Conservation (phyloP, 2,329 filamentous ascomycete genomes). For the Alternaria ventricosa region DNA sequence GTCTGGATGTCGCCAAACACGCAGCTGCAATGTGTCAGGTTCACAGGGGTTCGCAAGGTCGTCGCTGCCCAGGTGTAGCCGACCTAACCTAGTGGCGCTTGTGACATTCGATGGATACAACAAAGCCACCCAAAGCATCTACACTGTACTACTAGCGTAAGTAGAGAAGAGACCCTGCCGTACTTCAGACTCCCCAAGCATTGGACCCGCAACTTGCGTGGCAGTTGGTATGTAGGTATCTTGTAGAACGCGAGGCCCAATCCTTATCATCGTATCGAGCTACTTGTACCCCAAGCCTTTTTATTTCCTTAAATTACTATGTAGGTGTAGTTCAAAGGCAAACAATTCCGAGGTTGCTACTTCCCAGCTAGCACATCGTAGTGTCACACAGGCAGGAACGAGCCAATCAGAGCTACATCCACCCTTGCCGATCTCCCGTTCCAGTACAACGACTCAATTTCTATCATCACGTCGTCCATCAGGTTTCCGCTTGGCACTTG, state of each 20-base stretch:
- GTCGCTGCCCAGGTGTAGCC: background rate
- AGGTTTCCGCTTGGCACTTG: background rate
- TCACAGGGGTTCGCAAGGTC: background rate
- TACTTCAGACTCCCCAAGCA: background rate
- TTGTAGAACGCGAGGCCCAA: background rate
- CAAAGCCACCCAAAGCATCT: background rate
- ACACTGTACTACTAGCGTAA: background rate
- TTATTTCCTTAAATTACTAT: background rate
- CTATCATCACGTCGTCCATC: background rate
- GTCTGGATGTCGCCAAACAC: too few species aligned
- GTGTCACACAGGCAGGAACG: background rate
- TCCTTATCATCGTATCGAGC: background rate
- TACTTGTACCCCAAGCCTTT: background rate
- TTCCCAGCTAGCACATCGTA: background rate
- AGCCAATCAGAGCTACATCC: constrained; percentile 2
- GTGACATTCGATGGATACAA: background rate
- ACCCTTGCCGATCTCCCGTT: constrained; percentile 6
- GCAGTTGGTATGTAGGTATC: background rate
- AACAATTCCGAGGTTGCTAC: background rate
- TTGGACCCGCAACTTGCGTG: background rate
- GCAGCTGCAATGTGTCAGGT: background rate
- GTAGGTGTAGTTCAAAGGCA: background rate
- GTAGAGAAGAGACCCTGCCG: background rate
- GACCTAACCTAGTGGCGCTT: background rate
- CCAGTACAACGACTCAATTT: constrained; percentile 1